Conservation (phyloP, 257 asterid genomes). For the Leonotis leonurus region DNA sequence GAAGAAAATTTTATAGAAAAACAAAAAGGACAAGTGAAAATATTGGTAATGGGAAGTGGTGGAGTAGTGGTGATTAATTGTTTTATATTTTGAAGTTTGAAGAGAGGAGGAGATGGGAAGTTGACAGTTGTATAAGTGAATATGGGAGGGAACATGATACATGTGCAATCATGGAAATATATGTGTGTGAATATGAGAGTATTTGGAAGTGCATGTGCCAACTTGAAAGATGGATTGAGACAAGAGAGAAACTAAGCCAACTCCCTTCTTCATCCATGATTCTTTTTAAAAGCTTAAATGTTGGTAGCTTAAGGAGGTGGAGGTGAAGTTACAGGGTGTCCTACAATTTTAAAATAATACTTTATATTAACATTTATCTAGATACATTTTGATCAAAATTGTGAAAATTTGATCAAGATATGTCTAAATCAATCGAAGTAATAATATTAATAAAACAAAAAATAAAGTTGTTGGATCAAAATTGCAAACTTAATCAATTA, state of each 20-base stretch:
- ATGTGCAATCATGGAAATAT: slow-evolving; percentile 59
- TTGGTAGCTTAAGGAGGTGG: background rate
- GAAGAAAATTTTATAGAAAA: no score
- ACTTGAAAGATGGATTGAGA: slow-evolving; percentile 30
- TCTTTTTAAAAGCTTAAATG: background rate
- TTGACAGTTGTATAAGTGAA: slow-evolving; percentile 61
- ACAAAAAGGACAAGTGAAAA: background rate
- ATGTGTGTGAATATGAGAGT: background rate
- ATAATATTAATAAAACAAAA: no score
- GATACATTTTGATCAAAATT: no score
- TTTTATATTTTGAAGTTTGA: no score
- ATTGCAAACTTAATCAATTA: no score
- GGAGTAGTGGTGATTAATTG: no score
- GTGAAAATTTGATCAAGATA: no score
- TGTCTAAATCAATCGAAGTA: no score
- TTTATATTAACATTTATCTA: no score
- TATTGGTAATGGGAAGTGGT: slow-evolving; percentile 8
- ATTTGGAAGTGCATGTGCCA: slow-evolving; percentile 43
- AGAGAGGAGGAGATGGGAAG: slow-evolving; percentile 30
- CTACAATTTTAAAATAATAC: background rate
- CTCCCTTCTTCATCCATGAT: slow-evolving; percentile 8
- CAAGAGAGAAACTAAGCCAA: slow-evolving; percentile 12
- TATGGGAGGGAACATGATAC: slow-evolving; percentile 57
- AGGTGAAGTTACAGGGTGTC: background rate
- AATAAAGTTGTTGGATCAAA: no score